These are phyloP conservation scores for Coemansia pectinata DNA, from an alignment of 192 early-diverging fungal species.

Conservation along the genomic window DNA sequence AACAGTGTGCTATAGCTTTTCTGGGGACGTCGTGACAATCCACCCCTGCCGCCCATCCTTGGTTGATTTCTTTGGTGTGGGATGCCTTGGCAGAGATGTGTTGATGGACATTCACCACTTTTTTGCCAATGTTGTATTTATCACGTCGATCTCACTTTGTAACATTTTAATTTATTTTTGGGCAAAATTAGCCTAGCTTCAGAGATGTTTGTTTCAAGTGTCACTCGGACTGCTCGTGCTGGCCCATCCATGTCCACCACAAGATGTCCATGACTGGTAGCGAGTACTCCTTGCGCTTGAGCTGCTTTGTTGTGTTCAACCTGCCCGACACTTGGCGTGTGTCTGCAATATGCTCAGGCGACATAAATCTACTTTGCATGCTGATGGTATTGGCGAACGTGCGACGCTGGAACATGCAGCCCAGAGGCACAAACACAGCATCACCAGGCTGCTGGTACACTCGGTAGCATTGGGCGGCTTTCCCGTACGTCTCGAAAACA, in stretches of 20 bases:
- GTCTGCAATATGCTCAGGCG: constrained; percentile 49
- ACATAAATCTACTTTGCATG: constrained; percentile 63
- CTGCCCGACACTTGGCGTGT: constrained; percentile 17
- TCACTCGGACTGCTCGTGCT: neutral
- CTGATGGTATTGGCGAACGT: constrained; percentile 62
- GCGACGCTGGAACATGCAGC: constrained; percentile 66
- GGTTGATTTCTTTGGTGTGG: neutral
- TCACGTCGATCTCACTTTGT: neutral
- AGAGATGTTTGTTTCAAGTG: neutral
- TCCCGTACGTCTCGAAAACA: constrained; percentile 37
- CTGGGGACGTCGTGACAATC: neutral
- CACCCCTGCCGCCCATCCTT: neutral
- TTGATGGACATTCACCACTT: neutral
- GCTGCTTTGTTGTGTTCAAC: neutral
- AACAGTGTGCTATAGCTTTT: neutral
- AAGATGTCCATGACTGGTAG: constrained; percentile 47
- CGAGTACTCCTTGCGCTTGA: constrained; percentile 17
- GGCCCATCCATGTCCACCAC: constrained; percentile 48
- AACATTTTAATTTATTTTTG: neutral
- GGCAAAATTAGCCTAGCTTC: too few relatives aligned
- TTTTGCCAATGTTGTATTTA: too few relatives aligned
- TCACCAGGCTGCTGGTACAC: constrained; percentile 68
- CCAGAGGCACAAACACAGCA: constrained; percentile 74
- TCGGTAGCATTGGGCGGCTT: constrained; percentile 55
- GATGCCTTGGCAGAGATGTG: neutral